These are phyloP conservation scores for Chaetomium tenue DNA, from an alignment of 495 filamentous ascomycete species.

Conservation along the genomic window DNA sequence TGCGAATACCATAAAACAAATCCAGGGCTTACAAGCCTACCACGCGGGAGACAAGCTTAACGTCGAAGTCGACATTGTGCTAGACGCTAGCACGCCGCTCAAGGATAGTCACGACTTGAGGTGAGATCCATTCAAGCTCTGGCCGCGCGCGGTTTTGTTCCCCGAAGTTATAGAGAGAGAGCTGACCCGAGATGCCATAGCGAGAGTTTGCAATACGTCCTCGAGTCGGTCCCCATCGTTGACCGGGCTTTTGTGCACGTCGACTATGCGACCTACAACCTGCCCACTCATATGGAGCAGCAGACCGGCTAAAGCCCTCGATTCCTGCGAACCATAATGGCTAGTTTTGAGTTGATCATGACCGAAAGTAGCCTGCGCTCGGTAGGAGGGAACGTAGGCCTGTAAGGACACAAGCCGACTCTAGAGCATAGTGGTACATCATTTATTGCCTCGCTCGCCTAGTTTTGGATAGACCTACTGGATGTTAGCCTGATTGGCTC, in stretches of 20 bases:
- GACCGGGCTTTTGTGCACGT: conserved; percentile 71
- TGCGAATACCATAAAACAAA: conserved; percentile 81
- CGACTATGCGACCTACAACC: conserved; percentile 78
- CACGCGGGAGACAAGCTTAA: conserved; percentile 87
- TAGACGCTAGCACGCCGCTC: conserved; percentile 74
- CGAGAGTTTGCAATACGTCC: conserved; percentile 84
- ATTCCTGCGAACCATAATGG: background rate
- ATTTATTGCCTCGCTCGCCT: too few species aligned
- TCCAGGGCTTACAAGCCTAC: conserved; percentile 85
- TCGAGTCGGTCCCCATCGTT: conserved; percentile 80
- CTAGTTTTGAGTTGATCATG: background rate
- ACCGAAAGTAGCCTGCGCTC: background rate
- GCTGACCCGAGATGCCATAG: conserved; percentile 22
- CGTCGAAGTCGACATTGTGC: conserved; percentile 70
- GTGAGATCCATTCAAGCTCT: conserved; percentile 15
- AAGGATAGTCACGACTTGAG: conserved; percentile 86
- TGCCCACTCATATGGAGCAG: conserved; percentile 84
- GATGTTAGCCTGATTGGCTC: too few species aligned
- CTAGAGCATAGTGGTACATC: too few species aligned
- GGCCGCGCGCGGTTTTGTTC: background rate
- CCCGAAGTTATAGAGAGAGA: background rate
- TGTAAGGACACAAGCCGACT: too few species aligned
- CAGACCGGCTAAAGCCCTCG: conserved; percentile 38
- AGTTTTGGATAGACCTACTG: too few species aligned
- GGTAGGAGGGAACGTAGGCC: too few species aligned